Evolutionary conservation across 208 protist genomes (phyloP).

Genomic region (Acanthamoeba royreba): DNA sequence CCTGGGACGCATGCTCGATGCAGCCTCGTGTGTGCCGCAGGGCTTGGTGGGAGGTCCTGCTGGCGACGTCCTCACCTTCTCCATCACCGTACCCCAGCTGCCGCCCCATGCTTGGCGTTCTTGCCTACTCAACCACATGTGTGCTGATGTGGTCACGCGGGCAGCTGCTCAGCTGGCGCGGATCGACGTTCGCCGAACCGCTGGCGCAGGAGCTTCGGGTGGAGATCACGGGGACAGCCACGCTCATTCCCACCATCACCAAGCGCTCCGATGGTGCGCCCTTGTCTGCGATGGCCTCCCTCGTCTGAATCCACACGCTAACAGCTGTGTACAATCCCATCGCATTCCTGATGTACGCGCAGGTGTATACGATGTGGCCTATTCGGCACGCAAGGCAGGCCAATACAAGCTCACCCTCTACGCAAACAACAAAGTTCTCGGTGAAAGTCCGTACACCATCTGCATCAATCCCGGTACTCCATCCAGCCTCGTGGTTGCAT

Average conservation of each 20-base stretch:
- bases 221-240: background rate
- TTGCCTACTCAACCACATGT: background rate
- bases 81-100: background rate
- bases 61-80: background rate
- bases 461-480: background rate
- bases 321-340: background rate
- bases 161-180: background rate
- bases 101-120: background rate
- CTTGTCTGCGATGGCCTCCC: background rate
- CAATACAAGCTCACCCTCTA: background rate
- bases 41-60: background rate
- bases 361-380: background rate
- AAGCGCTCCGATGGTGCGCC: background rate
- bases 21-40: background rate
- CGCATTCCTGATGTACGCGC: background rate
- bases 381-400: background rate
- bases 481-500: too few relatives aligned
- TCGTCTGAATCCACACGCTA: background rate
- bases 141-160: background rate
- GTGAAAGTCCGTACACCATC: background rate
- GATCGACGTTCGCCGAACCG: background rate
- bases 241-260: background rate
- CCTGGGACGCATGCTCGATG: background rate
- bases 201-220: background rate
- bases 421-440: background rate